Evolutionary conservation across 169 alveolate genomes (phyloP).

Genomic region (Plasmodium sp.): DNA sequence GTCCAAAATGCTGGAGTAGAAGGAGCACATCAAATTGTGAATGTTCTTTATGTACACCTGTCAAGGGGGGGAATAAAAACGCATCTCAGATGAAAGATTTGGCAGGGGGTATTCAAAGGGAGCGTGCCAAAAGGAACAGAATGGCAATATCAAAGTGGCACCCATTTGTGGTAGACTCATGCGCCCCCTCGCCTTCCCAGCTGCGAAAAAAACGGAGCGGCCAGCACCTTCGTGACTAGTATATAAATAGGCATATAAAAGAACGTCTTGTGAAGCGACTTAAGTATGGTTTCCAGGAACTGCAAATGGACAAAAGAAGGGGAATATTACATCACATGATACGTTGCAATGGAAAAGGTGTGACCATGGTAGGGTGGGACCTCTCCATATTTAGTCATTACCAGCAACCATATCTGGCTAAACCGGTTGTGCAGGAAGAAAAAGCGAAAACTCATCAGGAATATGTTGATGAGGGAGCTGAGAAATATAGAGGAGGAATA

Average conservation of each 20-base stretch:
- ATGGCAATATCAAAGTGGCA: not conserved
- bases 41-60: constrained; percentile 71
- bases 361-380: not conserved
- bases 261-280: constrained; percentile 68
- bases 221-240: constrained; percentile 67
- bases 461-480: constrained; percentile 33
- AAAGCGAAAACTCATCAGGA: constrained; percentile 38
- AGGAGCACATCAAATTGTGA: constrained; percentile 75
- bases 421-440: constrained; percentile 14
- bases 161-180: not conserved
- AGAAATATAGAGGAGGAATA: constrained; percentile 45
- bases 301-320: constrained; percentile 13
- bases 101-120: not conserved
- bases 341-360: not conserved
- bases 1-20: constrained; percentile 73
- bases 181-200: not conserved
- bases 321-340: not conserved
- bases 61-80: not conserved
- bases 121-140: not conserved
- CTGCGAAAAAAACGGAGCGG: not conserved
- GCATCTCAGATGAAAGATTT: not conserved
- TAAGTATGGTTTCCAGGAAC: constrained; percentile 67
- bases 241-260: constrained; percentile 69
- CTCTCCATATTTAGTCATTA: not conserved
- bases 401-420: constrained; percentile 47